Percentiles rank a stretch among this genome's conserved stretches.
Conservation (phyloP, 2,329 filamentous ascomycete species). For the Penicillium sp. region DNA sequence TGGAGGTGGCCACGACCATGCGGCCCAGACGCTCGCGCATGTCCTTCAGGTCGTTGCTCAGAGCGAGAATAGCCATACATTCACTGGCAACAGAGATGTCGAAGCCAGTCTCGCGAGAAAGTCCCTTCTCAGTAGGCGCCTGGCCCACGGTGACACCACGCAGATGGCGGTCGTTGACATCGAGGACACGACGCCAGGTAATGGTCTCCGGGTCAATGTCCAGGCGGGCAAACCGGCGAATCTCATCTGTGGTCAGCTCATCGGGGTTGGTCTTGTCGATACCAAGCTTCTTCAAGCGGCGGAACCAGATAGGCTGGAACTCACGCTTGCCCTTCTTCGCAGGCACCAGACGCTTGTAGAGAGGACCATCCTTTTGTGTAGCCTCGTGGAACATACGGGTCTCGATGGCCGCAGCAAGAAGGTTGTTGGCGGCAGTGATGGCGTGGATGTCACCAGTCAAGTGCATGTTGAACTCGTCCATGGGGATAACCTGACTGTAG, state of each 20-base stretch:
- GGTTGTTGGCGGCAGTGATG: conserved; percentile 93
- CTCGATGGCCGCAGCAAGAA: conserved; percentile 92
- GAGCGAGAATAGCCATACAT: conserved; percentile 95
- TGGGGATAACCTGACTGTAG: conserved; percentile 98
- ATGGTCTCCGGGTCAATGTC: conserved; percentile 97
- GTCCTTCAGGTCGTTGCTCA: conserved; percentile 80
- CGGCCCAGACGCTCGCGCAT: conserved; percentile 89
- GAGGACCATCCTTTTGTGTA: conserved; percentile 81
- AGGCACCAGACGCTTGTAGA: conserved; percentile 84
- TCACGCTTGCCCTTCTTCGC: conserved; percentile 81
- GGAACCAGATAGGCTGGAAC: conserved; percentile 88
- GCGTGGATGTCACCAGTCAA: conserved; percentile 97
- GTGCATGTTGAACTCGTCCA: conserved; percentile 99
- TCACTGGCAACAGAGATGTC: conserved; percentile 97
- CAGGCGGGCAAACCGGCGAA: conserved; percentile 78
- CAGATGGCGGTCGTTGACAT: conserved; percentile 94
- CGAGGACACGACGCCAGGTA: conserved; percentile 91
- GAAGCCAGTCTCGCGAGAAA: conserved; percentile 83
- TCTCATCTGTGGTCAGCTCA: conserved; percentile 84
- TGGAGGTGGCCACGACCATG: conserved; percentile 92
- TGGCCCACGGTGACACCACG: conserved; percentile 83
- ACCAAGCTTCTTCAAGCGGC: conserved; percentile 87
- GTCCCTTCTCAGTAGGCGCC: conserved; percentile 84
- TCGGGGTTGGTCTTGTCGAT: conserved; percentile 93
- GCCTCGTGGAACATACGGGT: conserved; percentile 98